Base-by-base conservation (phyloP, 1,139 yeast genomes). In the Geotrichum candidum region DNA sequence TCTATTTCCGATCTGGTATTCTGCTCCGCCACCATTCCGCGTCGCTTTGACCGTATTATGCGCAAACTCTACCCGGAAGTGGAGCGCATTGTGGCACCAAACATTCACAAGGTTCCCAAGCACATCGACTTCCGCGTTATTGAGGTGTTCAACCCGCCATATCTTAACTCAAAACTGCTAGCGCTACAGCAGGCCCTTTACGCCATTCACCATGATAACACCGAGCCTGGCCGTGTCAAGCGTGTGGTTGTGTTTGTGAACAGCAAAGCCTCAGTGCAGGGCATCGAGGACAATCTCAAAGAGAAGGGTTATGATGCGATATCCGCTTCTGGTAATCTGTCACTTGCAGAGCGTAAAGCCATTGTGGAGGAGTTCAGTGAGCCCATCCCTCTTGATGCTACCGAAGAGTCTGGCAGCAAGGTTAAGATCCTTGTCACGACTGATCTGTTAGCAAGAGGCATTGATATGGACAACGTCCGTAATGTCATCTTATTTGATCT, bases 11-110 rank as follows among this genome's bases (percentile, higher is more conserved):
- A 89, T 66, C 75, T 90, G 46, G 80, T 91, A 0, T 83, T 94
- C 67, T 90, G 95, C 65, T 87, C 96, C 1, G 98, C 98, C 0
- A 94, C 99, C 0, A 87, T 94, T 53, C 96, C 98, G 0, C 82
- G 84, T 50, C 85, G 84, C 61, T 90, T 92, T 71, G 87, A 87
- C 63, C 82, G 82, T 61, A 82, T 88, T 1, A 77, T 92, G 64
- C 73, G 79, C 7, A 78, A 78, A 59, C 71, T 86, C 53, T 90
- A 87, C 72, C 96, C 96, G 0, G 81, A 82, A 51, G 80, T 84
- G 10, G 74, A 79, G n/a, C 82, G 90, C 2, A 83, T 94, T 18
- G 84, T 88, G 1, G 88, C 97, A 0, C 95, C 96, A 6, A 80
- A 86, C 38, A 79, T 94, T 59, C 99, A 94, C 74, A 86, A 87